Conservation (phyloP, 108 stramenopile species). For the Cylindrotheca closterium region DNA sequence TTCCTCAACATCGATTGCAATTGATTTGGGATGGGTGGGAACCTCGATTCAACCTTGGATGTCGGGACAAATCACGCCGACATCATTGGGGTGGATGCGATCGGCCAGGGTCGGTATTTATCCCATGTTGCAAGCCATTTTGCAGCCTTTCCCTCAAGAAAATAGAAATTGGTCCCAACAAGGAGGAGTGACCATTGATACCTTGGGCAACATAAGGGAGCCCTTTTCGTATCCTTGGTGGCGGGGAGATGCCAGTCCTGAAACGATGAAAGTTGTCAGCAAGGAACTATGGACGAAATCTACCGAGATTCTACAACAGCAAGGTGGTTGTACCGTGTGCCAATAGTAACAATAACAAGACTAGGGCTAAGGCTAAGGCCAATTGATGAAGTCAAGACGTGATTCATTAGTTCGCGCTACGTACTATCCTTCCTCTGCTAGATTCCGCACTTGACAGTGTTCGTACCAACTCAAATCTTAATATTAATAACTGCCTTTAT, state of each 20-base stretch:
- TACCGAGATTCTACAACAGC: background rate
- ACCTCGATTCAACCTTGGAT: background rate
- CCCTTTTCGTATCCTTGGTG: no score
- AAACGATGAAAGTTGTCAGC: background rate
- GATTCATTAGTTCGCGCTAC: no score
- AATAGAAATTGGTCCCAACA: background rate
- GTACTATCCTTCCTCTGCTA: no score
- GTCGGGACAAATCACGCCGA: background rate
- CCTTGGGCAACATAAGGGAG: background rate
- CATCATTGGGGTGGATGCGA: background rate
- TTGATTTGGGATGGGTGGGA: background rate
- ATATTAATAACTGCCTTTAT: no score
- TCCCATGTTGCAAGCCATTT: background rate
- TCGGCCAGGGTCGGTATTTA: background rate
- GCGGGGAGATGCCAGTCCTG: background rate
- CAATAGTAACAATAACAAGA: no score
- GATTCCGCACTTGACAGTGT: no score
- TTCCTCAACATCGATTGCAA: background rate
- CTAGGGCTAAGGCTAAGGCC: no score
- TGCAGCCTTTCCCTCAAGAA: background rate
- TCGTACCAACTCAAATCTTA: no score
- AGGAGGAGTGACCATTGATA: background rate
- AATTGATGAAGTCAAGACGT: no score
- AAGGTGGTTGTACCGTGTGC: background rate
- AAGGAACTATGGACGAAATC: background rate